phyloP scores from a whole-genome alignment of 2,329 filamentous ascomycete species.

The Paracorniculantispora psalliotae region DNA sequence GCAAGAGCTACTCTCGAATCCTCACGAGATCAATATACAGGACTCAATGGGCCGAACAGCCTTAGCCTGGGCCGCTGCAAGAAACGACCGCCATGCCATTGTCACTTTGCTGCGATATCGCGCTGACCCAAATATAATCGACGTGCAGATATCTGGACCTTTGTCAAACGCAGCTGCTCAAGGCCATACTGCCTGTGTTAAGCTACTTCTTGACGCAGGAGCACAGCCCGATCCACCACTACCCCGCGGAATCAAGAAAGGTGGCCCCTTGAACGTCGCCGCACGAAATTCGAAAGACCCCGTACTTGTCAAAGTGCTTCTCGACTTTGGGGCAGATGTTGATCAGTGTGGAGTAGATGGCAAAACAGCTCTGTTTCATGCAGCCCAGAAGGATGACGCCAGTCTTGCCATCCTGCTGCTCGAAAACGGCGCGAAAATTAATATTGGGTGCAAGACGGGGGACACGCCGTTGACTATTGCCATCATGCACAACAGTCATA shows the following conservation, averaged over 20 bases:
- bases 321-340: constrained; percentile 27
- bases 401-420: constrained; percentile 28
- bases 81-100: constrained; percentile 16
- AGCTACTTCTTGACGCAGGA: constrained; percentile 20
- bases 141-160: constrained; percentile 19
- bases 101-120: constrained; percentile 16
- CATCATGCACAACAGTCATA: constrained; percentile 30
- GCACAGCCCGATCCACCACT: too few species aligned
- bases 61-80: constrained; percentile 20
- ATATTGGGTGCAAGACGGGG: constrained; percentile 23
- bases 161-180: constrained; percentile 20
- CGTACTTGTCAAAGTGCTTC: constrained; percentile 25
- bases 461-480: constrained; percentile 29
- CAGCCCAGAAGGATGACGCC: constrained; percentile 25
- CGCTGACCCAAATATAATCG: constrained; percentile 20
- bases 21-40: constrained; percentile 14
- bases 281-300: constrained; percentile 26
- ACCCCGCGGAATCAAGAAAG: constrained; percentile 21
- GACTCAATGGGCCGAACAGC: constrained; percentile 20
- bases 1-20: constrained; percentile 13
- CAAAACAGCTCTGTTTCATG: constrained; percentile 28
- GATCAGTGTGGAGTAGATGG: constrained; percentile 26
- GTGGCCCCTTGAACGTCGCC: constrained; percentile 27
- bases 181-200: constrained; percentile 17
- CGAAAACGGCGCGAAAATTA: constrained; percentile 31